A percentile compares a stretch with the other conserved stretches of the same genome.
phyloP scores from a whole-genome alignment of 1,284 basidiomycete species.

The Wallemia mellicola region DNA sequence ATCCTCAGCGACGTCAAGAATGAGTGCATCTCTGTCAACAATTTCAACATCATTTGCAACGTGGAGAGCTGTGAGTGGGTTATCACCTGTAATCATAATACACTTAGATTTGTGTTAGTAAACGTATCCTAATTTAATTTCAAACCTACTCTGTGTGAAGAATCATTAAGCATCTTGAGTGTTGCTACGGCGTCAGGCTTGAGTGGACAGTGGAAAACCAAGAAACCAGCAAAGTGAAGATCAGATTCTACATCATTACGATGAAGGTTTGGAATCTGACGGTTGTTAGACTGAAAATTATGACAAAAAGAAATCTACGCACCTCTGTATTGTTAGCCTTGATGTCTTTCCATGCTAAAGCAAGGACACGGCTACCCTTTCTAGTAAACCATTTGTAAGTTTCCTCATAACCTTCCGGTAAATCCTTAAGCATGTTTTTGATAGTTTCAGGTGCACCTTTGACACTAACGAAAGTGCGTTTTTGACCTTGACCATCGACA shows the following conservation, averaged over 20 bases:
- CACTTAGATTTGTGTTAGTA: no score
- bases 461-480: constrained; percentile 26
- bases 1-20: constrained; percentile 62
- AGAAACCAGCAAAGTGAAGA: constrained; percentile 58
- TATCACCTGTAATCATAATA: constrained; percentile 93
- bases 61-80: constrained; percentile 75
- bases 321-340: constrained; percentile 21
- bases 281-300: background rate
- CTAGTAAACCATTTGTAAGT: constrained; percentile 80
- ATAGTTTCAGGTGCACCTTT: constrained; percentile 91
- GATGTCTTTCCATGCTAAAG: constrained; percentile 57
- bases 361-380: constrained; percentile 64
- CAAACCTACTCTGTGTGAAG: constrained; percentile 90
- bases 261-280: constrained; percentile 49
- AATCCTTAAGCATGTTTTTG: constrained; percentile 40
- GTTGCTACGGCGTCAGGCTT: constrained; percentile 70
- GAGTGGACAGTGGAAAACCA: constrained; percentile 86
- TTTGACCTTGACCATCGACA: constrained; percentile 19
- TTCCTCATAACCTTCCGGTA: constrained; percentile 57
- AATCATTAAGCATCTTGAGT: constrained; percentile 70
- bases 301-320: background rate
- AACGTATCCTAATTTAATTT: no score
- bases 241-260: constrained; percentile 46
- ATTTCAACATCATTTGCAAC: constrained; percentile 85
- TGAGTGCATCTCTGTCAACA: constrained; percentile 67